These are phyloP conservation scores for Lophiostoma macrostomum DNA, from an alignment of 495 filamentous ascomycete genomes.

Conservation along the genomic window DNA sequence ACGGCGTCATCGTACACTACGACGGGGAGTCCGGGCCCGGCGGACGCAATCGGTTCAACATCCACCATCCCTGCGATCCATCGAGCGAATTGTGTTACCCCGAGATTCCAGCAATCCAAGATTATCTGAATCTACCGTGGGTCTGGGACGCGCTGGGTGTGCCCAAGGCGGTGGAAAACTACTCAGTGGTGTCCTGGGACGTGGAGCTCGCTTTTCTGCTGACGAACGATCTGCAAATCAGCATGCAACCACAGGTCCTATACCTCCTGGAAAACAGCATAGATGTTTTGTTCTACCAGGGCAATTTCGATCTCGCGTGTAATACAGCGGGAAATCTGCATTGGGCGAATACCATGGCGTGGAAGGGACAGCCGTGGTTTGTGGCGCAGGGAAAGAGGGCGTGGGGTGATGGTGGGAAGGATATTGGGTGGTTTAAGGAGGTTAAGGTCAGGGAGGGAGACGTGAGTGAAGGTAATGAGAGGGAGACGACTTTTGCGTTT, in stretches of 20 bases:
- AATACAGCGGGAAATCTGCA: conserved; percentile 47
- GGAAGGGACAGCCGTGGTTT: conserved; percentile 49
- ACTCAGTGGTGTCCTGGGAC: conserved; percentile 21
- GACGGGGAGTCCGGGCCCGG: conserved; percentile 41
- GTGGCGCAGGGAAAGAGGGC: conserved; percentile 38
- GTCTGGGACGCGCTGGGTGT: conserved; percentile 41
- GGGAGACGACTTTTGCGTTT: conserved; percentile 22
- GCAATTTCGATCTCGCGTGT: conserved; percentile 48
- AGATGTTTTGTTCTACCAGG: conserved; percentile 47
- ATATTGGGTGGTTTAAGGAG: conserved; percentile 26
- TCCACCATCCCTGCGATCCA: conserved; percentile 41
- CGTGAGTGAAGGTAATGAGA: too few species aligned
- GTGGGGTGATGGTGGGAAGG: conserved; percentile 34
- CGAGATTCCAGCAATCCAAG: conserved; percentile 32
- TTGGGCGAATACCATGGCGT: conserved; percentile 43
- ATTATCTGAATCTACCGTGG: conserved; percentile 42
- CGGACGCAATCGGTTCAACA: conserved; percentile 46
- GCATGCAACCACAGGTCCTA: conserved; percentile 34
- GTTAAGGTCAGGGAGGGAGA: conserved; percentile 14
- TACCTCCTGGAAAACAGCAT: conserved; percentile 42
- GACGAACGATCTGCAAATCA: conserved; percentile 36
- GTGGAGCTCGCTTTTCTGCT: conserved; percentile 36
- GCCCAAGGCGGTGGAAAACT: conserved; percentile 37
- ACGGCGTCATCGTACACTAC: conserved; percentile 40
- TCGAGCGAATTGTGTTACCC: conserved; percentile 43